Evolutionary conservation across 257 asterid genomes (phyloP).

Genomic region (Solanum pinnatisectum): DNA sequence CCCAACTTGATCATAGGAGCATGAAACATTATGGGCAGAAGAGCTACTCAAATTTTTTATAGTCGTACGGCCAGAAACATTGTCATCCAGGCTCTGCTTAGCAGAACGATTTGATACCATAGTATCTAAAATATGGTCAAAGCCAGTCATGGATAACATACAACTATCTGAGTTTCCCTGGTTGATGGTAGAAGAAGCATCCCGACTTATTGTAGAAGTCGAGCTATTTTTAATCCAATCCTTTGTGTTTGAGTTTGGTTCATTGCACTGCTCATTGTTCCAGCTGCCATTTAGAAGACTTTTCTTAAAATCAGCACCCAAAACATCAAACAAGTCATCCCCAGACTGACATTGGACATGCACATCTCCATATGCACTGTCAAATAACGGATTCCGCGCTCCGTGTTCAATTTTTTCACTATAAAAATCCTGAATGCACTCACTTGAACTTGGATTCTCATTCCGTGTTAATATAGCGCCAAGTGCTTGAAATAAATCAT

Average conservation of each 20-base stretch:
- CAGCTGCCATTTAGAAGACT: constrained; percentile 41
- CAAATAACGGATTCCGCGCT: constrained; percentile 7
- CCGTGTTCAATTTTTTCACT: constrained; percentile 20
- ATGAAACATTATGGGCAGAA: constrained; percentile 31
- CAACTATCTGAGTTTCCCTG: constrained; percentile 45
- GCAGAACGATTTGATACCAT: constrained; percentile 37
- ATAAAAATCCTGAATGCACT: constrained; percentile 20
- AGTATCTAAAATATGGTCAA: constrained; percentile 73
- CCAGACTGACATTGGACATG: constrained; percentile 29
- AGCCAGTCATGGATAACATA: constrained; percentile 23
- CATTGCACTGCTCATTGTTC: constrained; percentile 22
- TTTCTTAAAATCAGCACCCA: constrained; percentile 74
- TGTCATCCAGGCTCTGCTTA: constrained; percentile 34
- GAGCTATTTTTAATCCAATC: constrained; percentile 14
- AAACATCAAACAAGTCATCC: constrained; percentile 73
- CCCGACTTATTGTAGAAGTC: constrained; percentile 18
- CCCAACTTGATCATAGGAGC: constrained; percentile 35
- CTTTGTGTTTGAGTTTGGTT: constrained; percentile 17
- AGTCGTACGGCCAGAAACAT: constrained; percentile 44
- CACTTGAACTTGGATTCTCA: constrained; percentile 11
- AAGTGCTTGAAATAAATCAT: constrained; percentile 22
- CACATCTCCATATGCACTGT: constrained; percentile 22
- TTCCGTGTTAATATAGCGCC: constrained; percentile 12
- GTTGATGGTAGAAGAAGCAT: constrained; percentile 25
- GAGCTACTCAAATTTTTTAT: constrained; percentile 37